Evolutionary conservation across 495 filamentous ascomycete genomes (phyloP).

Genomic region (Tuber indicum): DNA sequence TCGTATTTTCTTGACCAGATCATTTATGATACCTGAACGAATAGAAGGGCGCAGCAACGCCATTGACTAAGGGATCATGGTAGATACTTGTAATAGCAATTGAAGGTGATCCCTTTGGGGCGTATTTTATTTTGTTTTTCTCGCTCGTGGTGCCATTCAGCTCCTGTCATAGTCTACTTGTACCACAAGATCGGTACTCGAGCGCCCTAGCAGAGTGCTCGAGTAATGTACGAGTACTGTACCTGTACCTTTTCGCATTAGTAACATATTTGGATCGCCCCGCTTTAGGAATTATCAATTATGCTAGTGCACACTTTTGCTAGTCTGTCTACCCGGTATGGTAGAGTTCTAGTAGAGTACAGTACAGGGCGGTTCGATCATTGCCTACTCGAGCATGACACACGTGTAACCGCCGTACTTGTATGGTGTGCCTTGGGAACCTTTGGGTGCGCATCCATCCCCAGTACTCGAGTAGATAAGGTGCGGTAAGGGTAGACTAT

Average conservation of each 20-base stretch:
- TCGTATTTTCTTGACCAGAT: not conserved
- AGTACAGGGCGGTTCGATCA: not conserved
- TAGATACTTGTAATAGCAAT: not conserved
- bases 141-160: not conserved
- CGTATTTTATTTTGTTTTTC: not conserved
- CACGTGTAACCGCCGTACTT: too few species aligned
- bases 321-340: not conserved
- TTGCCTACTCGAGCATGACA: not conserved
- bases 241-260: too few species aligned
- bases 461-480: not conserved
- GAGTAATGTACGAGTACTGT: too few species aligned
- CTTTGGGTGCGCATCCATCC: not conserved
- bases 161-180: not conserved
- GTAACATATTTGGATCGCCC: not conserved
- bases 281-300: not conserved
- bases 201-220: too few species aligned
- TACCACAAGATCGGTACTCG: not conserved
- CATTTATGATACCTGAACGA: too few species aligned
- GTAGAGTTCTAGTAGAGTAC: too few species aligned
- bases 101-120: not conserved
- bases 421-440: not conserved
- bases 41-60: too few species aligned
- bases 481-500: not conserved
- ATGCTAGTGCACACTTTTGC: not conserved
- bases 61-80: not conserved